Conservation (phyloP, 345 rosid species). For the Sonneratia caseolaris region DNA sequence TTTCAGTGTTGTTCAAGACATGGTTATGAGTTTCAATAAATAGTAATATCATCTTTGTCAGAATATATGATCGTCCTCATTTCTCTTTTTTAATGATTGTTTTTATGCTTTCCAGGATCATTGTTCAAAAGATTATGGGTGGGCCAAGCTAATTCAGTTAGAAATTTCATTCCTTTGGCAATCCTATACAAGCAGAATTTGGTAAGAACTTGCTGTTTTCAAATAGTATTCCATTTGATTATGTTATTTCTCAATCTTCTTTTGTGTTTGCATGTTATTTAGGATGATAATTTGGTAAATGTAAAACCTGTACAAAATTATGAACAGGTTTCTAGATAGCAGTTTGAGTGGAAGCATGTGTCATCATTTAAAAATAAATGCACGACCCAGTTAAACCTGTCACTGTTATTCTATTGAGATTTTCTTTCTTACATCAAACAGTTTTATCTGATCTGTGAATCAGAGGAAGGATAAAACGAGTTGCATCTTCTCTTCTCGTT, state of each 20-base stretch:
- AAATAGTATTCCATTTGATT: background rate
- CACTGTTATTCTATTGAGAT: background rate
- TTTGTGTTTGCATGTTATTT: conserved; percentile 3
- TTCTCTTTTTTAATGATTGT: conserved; percentile 1
- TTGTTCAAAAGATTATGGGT: conserved; percentile 52
- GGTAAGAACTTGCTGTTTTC: conserved; percentile 33
- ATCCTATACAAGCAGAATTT: conserved; percentile 33
- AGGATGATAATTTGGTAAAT: background rate
- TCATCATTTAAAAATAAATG: background rate
- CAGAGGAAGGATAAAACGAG: background rate
- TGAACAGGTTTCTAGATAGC: background rate
- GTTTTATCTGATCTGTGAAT: background rate
- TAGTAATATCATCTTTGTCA: background rate
- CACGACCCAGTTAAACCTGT: background rate
- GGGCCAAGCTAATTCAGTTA: conserved; percentile 38
- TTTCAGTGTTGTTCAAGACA: background rate
- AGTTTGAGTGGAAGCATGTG: background rate
- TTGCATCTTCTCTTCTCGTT: background rate
- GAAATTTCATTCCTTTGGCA: conserved; percentile 51
- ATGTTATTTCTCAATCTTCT: background rate
- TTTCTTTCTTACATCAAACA: background rate
- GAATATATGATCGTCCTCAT: background rate
- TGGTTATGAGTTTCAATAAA: background rate
- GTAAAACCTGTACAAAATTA: background rate
- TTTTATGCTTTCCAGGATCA: conserved; percentile 34